Evolutionary conservation across 495 filamentous ascomycete genomes (phyloP), one percentile per base, ranked within the genome.

Genomic region (Penicillium simplicissimum): DNA sequence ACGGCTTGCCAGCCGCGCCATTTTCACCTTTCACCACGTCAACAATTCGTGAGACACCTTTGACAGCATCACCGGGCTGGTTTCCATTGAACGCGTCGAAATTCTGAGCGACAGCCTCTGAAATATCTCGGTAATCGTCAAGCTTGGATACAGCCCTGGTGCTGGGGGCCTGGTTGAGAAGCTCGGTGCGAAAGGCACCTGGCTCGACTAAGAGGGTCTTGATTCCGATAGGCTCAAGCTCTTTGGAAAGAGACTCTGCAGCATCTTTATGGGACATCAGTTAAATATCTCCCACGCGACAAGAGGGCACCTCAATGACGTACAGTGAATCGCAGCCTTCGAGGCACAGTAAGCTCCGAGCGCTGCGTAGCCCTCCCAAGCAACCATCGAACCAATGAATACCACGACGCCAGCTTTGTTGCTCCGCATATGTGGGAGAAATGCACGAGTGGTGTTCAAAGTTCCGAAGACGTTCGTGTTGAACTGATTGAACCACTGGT

Each of bases 241-340:
- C 85, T 21, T 78, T 61, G 8, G 78, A 74, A 4, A 83, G 71
- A 21, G 77, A 77, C 45, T 81, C 74, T 40, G 73, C 75, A 6
- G 80, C 71, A 31, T 71, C 76, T 77, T 13, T 31, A 19, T 5
- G 33, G 11, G 4, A 14, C 10, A 17, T 53, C 49, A 52, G 36
- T 43, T 11, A 1, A 8, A n/a, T 42, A 25, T 13, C 17, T 4
- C 5, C 21, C 10, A 31, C 4, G 1, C 4, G 19, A 7, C 3
- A 25, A 15, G 11, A 23, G 9, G n/a, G 17, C 19, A 33, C 25
- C 19, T 11, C 2, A 14, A 28, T n/a, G 8, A 57, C 52, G 14
- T 63, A 78, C 77, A 76, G 68, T 79, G 76, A 2, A 83, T 59
- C 0, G 80, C 84, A n/a, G 75, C 79, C 60, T 86, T 86, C 4